phyloP scores from a whole-genome alignment of 106 monocot genomes.

The Phalaenopsis equestris region DNA sequence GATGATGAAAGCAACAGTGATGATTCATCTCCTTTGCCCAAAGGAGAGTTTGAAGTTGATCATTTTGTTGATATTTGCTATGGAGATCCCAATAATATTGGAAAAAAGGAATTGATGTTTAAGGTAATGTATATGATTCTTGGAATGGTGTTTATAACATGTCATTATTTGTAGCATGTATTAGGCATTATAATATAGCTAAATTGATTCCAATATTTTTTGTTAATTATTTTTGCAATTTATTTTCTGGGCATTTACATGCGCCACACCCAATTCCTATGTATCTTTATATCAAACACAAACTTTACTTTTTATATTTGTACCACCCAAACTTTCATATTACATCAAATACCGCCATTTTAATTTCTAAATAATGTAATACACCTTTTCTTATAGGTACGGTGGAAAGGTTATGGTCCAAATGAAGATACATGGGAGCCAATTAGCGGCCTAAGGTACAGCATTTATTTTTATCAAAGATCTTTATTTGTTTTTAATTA shows the following conservation, averaged over 20 bases:
- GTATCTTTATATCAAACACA: too few relatives aligned
- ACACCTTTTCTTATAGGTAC: constrained; percentile 20
- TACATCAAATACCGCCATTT: too few relatives aligned
- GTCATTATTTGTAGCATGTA: too few relatives aligned
- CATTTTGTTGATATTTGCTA: constrained; percentile 66
- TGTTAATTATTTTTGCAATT: neutral
- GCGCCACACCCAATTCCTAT: too few relatives aligned
- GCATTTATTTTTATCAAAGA: neutral
- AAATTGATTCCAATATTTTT: neutral
- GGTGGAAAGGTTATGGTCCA: constrained; percentile 60
- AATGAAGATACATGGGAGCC: constrained; percentile 61
- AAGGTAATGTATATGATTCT: constrained; percentile 40
- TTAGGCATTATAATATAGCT: neutral
- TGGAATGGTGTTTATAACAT: neutral
- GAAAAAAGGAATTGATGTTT: constrained; percentile 45
- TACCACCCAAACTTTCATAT: too few relatives aligned
- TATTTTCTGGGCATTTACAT: neutral
- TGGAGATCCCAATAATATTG: constrained; percentile 43
- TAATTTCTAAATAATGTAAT: too few relatives aligned
- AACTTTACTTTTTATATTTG: too few relatives aligned
- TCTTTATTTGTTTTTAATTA: neutral
- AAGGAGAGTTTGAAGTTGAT: constrained; percentile 64
- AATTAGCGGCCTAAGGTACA: constrained; percentile 30
- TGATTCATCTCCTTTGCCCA: neutral
- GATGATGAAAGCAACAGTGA: constrained; percentile 24